Conservation (phyloP, 2,329 filamentous ascomycete species). For the Periconia digitata region DNA sequence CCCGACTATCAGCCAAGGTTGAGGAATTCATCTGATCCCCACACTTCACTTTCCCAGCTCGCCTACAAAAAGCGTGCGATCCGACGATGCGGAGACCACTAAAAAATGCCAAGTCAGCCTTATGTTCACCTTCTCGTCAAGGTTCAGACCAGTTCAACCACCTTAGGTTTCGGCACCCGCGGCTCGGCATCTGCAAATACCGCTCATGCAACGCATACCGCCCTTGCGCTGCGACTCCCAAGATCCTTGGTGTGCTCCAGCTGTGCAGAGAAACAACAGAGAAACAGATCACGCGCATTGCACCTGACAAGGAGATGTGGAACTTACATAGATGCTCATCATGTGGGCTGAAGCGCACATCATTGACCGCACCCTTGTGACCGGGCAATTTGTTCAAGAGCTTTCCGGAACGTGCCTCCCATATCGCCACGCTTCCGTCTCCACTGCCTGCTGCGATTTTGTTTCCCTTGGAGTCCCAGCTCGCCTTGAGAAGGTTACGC, state of each 20-base stretch:
- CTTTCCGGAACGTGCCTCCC: slow-evolving; percentile 87
- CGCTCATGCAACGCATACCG: not conserved
- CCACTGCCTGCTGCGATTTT: slow-evolving; percentile 87
- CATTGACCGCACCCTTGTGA: slow-evolving; percentile 93
- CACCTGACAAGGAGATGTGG: slow-evolving; percentile 6
- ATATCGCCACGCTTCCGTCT: slow-evolving; percentile 87
- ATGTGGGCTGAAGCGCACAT: slow-evolving; percentile 84
- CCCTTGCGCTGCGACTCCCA: not conserved
- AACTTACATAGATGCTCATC: slow-evolving; percentile 85
- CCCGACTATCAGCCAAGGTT: slow-evolving; percentile 16
- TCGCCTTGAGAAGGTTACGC: slow-evolving; percentile 86
- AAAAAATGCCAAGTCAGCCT: slow-evolving; percentile 32
- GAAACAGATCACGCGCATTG: slow-evolving; percentile 4
- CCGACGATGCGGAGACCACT: slow-evolving; percentile 91
- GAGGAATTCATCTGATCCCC: slow-evolving; percentile 17
- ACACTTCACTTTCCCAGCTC: slow-evolving; percentile 67
- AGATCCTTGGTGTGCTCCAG: not conserved
- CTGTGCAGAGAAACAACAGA: not conserved
- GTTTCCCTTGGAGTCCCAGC: slow-evolving; percentile 85
- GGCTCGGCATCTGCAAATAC: not conserved
- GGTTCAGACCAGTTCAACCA: slow-evolving; percentile 16
- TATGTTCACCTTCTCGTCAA: slow-evolving; percentile 3
- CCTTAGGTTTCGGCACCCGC: slow-evolving; percentile 4
- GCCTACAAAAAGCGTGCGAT: slow-evolving; percentile 79
- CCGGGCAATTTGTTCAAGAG: slow-evolving; percentile 92